Evolutionary conservation across 108 stramenopile genomes (phyloP).

Genomic region (Nannochloropsis oceanica): DNA sequence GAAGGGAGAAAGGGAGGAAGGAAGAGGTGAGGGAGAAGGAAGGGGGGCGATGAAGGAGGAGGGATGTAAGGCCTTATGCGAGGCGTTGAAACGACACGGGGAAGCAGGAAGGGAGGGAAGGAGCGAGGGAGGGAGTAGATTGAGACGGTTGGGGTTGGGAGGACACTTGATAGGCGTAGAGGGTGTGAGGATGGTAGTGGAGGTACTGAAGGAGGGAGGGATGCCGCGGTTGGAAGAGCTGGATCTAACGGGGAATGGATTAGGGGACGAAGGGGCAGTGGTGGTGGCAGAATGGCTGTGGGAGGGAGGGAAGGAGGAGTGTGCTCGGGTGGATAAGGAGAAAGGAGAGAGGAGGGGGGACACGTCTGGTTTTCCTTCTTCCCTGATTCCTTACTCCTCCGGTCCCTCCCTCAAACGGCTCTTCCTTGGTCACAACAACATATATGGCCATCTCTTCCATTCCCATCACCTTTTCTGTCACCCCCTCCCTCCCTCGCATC

Average conservation of each 20-base stretch:
- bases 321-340: neutral
- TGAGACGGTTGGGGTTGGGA: neutral
- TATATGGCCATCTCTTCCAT: neutral
- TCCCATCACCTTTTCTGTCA: neutral
- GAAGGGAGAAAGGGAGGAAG: neutral
- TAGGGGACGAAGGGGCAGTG: neutral
- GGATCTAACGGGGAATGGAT: neutral
- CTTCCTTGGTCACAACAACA: neutral
- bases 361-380: neutral
- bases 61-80: neutral
- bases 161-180: neutral
- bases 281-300: neutral
- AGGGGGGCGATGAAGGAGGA: neutral
- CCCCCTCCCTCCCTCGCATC: neutral
- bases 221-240: neutral
- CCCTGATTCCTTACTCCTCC: too few relatives aligned
- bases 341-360: neutral
- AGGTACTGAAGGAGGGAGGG: neutral
- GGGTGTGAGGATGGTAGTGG: neutral
- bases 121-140: neutral
- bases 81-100: neutral
- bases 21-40: neutral
- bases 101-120: neutral
- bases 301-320: neutral
- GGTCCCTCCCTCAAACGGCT: neutral